These are phyloP conservation scores for Plasmodium malariae DNA, from an alignment of 169 alveolate species.

Conservation along the genomic window DNA sequence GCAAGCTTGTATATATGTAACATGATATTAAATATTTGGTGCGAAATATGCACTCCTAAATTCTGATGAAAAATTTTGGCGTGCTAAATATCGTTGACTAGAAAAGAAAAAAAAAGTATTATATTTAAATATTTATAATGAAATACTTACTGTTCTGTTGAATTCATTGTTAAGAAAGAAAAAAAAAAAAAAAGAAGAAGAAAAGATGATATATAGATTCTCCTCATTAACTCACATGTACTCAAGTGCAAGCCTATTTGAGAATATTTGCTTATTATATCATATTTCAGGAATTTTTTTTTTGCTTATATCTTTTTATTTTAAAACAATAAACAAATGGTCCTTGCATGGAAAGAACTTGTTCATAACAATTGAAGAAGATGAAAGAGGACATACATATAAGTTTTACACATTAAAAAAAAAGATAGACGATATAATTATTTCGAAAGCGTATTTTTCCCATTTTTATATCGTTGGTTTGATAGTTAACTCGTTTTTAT, in stretches of 20 bases:
- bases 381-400: constrained; percentile 27
- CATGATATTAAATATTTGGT: no score
- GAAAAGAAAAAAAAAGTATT: background rate
- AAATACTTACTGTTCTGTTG: no score
- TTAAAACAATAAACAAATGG: constrained; percentile 76
- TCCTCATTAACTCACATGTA: background rate
- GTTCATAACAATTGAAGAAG: constrained; percentile 44
- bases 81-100: no score
- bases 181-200: background rate
- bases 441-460: constrained; percentile 78
- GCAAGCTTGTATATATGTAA: no score
- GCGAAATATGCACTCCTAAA: no score
- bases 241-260: background rate
- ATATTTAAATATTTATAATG: no score
- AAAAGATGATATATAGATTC: background rate
- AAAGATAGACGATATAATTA: constrained; percentile 30
- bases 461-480: constrained; percentile 82
- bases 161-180: no score
- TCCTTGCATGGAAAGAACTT: constrained; percentile 83
- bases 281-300: constrained; percentile 60
- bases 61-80: no score
- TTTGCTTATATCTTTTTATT: constrained; percentile 74
- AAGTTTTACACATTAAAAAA: constrained; percentile 27
- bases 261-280: constrained; percentile 39
- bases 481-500: constrained; percentile 69